Percentiles rank a stretch among this genome's conserved stretches.
Conservation (phyloP, 2,329 filamentous ascomycete genomes). For the Fusarium phyllophilum region DNA sequence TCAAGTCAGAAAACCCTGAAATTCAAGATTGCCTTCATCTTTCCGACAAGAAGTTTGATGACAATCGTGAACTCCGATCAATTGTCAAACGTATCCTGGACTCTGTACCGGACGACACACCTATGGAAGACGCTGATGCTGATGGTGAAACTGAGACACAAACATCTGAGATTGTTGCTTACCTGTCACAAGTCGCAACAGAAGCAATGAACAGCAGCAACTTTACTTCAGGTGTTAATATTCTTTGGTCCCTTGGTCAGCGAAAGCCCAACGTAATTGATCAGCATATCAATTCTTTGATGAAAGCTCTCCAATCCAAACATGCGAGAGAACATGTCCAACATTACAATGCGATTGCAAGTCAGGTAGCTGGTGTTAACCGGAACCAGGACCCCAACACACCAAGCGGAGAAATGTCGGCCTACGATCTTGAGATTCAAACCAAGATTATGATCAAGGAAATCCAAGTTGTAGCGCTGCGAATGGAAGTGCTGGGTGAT, state of each 20-base stretch:
- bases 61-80: constrained; percentile 76
- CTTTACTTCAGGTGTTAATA: constrained; percentile 89
- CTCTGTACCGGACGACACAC: constrained; percentile 80
- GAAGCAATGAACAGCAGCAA: constrained; percentile 85
- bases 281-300: constrained; percentile 84
- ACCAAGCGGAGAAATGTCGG: constrained; percentile 67
- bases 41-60: constrained; percentile 74
- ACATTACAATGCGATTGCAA: constrained; percentile 70
- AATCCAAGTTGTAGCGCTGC: constrained; percentile 88
- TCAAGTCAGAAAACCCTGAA: constrained; percentile 89
- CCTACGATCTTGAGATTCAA: constrained; percentile 87
- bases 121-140: constrained; percentile 80
- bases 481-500: constrained; percentile 93
- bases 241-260: constrained; percentile 89
- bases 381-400: constrained; percentile 65
- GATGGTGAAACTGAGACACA: constrained; percentile 85
- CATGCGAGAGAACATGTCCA: constrained; percentile 93
- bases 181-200: constrained; percentile 85
- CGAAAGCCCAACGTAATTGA: constrained; percentile 89
- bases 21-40: constrained; percentile 92
- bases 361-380: constrained; percentile 57
- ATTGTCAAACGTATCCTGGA: constrained; percentile 86
- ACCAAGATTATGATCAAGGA: constrained; percentile 93
- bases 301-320: constrained; percentile 93
- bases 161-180: constrained; percentile 86